Conservation (phyloP, 2,329 filamentous ascomycete species). For the Pestalotiopsis fici region DNA sequence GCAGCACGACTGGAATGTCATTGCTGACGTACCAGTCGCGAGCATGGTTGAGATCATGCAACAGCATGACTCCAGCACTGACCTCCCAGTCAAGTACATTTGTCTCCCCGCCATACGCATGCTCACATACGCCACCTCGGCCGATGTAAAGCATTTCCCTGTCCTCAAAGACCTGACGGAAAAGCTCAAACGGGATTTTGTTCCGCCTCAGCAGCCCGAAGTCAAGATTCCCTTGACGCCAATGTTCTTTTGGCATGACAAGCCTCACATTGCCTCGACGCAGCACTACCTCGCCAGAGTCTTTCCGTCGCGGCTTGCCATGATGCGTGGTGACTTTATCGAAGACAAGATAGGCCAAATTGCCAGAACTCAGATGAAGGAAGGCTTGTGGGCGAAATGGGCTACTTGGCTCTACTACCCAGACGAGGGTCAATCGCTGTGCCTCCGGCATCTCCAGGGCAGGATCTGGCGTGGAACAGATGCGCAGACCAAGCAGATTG, state of each 20-base stretch:
- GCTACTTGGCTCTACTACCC: slow-evolving; percentile 59
- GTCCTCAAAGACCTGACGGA: slow-evolving; percentile 41
- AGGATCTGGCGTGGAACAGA: slow-evolving; percentile 49
- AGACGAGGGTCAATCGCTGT: slow-evolving; percentile 42
- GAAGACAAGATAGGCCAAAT: slow-evolving; percentile 58
- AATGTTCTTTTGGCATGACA: slow-evolving; percentile 61
- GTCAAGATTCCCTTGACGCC: slow-evolving; percentile 47
- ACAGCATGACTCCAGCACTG: slow-evolving; percentile 26
- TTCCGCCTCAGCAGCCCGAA: slow-evolving; percentile 10
- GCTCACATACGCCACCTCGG: slow-evolving; percentile 49
- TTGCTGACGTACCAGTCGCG: slow-evolving; percentile 43
- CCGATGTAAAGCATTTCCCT: slow-evolving; percentile 44
- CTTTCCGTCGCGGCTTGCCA: slow-evolving; percentile 50
- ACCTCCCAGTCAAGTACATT: slow-evolving; percentile 49
- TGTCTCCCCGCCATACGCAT: slow-evolving; percentile 54
- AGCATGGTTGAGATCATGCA: slow-evolving; percentile 48
- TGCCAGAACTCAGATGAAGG: slow-evolving; percentile 58
- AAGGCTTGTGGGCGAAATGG: slow-evolving; percentile 52
- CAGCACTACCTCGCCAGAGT: slow-evolving; percentile 50
- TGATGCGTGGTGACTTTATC: slow-evolving; percentile 55
- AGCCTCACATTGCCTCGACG: slow-evolving; percentile 52
- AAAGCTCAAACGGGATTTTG: slow-evolving; percentile 42
- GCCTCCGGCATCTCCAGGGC: slow-evolving; percentile 52
- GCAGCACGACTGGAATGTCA: slow-evolving; percentile 57
- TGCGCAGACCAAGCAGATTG: slow-evolving; percentile 17